Percentiles rank a stretch among this genome's conserved stretches.
Conservation (phyloP, 306 rosid genomes). For the Amphicarpaea edgeworthii region DNA sequence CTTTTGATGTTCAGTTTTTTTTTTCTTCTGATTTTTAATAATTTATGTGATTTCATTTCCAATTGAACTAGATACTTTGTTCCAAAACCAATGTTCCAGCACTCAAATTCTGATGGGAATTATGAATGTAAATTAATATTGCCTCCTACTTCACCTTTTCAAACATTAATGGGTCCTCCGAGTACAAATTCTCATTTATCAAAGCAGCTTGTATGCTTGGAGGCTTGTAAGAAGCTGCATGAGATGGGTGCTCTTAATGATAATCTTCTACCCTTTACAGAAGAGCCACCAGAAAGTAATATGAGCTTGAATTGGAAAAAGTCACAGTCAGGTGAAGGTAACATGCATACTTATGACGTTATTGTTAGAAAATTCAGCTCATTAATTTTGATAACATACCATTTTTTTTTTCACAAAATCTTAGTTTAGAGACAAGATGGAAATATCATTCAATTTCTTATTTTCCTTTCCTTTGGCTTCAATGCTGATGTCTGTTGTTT, state of each 20-base stretch:
- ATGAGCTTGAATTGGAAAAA: conserved; percentile 46
- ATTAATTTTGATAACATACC: neutral
- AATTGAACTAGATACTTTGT: conserved; percentile 56
- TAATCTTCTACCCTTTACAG: conserved; percentile 66
- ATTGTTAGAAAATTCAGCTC: neutral
- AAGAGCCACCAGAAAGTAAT: conserved; percentile 47
- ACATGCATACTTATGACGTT: neutral
- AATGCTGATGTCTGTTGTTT: neutral
- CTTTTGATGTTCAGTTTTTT: neutral
- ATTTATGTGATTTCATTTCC: conserved; percentile 28
- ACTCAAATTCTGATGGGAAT: conserved; percentile 48
- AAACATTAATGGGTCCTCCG: conserved; percentile 64
- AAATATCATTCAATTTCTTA: neutral
- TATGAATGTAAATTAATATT: conserved; percentile 62
- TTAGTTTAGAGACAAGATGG: neutral
- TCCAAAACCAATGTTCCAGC: conserved; percentile 62
- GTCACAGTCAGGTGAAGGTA: conserved; percentile 64
- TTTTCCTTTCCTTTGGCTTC: conserved; percentile 1
- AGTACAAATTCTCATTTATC: conserved; percentile 58
- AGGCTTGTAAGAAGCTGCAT: conserved; percentile 77
- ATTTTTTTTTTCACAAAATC: neutral
- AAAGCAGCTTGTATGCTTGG: conserved; percentile 79
- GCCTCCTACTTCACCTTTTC: conserved; percentile 73
- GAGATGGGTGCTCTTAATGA: conserved; percentile 70
- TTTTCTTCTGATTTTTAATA: neutral